Percentiles rank a stretch among this genome's conserved stretches.
Evolutionary conservation across 1,284 basidiomycete genomes (phyloP).

Genomic region (Cronartium ribicola): DNA sequence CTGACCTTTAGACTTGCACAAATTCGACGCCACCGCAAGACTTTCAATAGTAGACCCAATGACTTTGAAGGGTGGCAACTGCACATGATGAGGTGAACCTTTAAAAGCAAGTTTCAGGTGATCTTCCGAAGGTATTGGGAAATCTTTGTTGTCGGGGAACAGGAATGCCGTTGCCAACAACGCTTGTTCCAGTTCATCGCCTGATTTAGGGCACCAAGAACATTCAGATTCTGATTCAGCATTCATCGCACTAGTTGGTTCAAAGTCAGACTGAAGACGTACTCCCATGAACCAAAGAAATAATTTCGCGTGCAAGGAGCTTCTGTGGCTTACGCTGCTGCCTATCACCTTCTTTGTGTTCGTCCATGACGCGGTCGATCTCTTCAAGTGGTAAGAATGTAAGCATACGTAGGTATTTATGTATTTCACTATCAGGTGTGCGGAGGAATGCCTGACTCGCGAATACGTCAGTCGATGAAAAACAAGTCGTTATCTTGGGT

Average conservation of each 20-base stretch:
- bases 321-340: slow-evolving; percentile 68
- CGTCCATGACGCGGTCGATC: slow-evolving; percentile 54
- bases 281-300: slow-evolving; percentile 79
- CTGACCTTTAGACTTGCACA: slow-evolving; percentile 37
- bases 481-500: slow-evolving; percentile 43
- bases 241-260: neutral
- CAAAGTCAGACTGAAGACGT: slow-evolving; percentile 46
- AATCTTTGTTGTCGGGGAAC: slow-evolving; percentile 2
- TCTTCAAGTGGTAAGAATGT: slow-evolving; percentile 67
- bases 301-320: slow-evolving; percentile 79
- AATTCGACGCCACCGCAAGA: slow-evolving; percentile 7
- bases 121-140: neutral
- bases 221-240: neutral
- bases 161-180: slow-evolving; percentile 21
- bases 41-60: slow-evolving; percentile 14
- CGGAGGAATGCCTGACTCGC: slow-evolving; percentile 75
- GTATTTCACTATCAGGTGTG: slow-evolving; percentile 74
- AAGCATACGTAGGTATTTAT: slow-evolving; percentile 73
- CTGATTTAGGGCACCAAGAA: neutral
- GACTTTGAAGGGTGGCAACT: slow-evolving; percentile 9
- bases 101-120: slow-evolving; percentile 15
- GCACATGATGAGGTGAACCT: slow-evolving; percentile 18
- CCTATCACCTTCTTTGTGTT: slow-evolving; percentile 62
- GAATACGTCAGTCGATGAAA: slow-evolving; percentile 10
- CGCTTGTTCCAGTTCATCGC: slow-evolving; percentile 14